Conservation (phyloP, 2,329 filamentous ascomycete genomes). For the Fusarium torulosum region DNA sequence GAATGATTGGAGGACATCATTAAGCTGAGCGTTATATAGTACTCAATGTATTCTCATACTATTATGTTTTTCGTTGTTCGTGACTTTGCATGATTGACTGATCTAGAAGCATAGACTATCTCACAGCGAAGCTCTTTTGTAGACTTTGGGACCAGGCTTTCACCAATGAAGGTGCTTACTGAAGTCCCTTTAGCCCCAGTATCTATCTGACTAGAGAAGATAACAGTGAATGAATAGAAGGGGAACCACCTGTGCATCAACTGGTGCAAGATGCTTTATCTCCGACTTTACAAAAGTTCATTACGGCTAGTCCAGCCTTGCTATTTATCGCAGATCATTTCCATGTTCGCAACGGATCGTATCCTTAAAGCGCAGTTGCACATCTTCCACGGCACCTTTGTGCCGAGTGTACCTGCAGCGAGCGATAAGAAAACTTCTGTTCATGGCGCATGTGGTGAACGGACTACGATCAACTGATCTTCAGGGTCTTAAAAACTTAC, state of each 20-base stretch:
- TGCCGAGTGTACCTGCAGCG: slow-evolving; percentile 8
- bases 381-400: slow-evolving; percentile 10
- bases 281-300: slow-evolving; percentile 12
- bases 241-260: no score
- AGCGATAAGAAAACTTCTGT: slow-evolving; percentile 1
- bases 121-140: no score
- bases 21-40: no score
- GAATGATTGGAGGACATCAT: not conserved
- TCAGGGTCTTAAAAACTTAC: not conserved
- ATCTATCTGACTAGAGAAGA: not conserved
- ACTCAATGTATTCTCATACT: no score
- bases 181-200: no score
- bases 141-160: no score
- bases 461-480: not conserved
- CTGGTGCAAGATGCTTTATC: not conserved
- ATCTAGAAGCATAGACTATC: no score
- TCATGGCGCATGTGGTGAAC: not conserved
- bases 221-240: not conserved
- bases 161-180: no score
- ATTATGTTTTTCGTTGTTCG: no score
- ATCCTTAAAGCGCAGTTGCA: not conserved
- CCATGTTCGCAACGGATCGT: not conserved
- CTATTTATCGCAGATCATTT: slow-evolving; percentile 4
- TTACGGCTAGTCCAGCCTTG: not conserved
- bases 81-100: no score